Evolutionary conservation across 768 basidiomycete genomes (phyloP).

Genomic region (Scleroderma bovista): DNA sequence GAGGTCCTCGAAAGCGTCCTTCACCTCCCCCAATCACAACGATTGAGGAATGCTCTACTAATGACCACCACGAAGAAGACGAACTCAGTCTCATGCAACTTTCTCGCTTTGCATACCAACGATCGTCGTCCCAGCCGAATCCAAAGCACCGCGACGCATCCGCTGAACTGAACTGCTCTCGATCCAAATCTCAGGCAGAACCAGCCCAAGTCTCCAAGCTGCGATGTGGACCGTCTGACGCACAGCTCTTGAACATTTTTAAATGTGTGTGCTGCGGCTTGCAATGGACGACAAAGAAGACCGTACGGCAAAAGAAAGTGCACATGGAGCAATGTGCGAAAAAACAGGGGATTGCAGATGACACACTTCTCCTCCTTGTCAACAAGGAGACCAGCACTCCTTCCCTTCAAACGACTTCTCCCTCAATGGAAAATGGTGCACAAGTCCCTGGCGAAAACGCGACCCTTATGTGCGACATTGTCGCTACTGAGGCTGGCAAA

Average conservation of each 20-base stretch:
- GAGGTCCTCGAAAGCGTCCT: too few species aligned
- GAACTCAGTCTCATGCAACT: conserved; percentile 22
- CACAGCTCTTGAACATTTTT: conserved; percentile 41
- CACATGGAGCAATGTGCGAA: conserved; percentile 69
- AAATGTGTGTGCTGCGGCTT: conserved; percentile 63
- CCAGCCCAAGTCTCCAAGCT: conserved; percentile 12
- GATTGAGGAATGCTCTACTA: conserved; percentile 3
- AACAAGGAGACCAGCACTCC: conserved; percentile 39
- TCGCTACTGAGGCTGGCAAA: conserved; percentile 44
- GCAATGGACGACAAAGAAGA: conserved; percentile 68
- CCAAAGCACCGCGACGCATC: neutral
- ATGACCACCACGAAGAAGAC: conserved; percentile 23
- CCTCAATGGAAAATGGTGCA: conserved; percentile 4
- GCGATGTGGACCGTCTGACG: conserved; percentile 37
- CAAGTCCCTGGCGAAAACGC: conserved; percentile 18
- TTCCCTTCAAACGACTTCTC: conserved; percentile 6
- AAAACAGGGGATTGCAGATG: conserved; percentile 47
- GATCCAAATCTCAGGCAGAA: conserved; percentile 2
- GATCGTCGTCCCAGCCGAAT: neutral
- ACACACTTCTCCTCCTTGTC: conserved; percentile 51
- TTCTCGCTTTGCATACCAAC: conserved; percentile 37
- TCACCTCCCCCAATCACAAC: conserved; percentile 10
- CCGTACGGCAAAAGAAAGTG: conserved; percentile 50
- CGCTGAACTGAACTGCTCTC: neutral
- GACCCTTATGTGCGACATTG: conserved; percentile 51